Percentiles rank a stretch among this genome's conserved stretches.
Evolutionary conservation across 1,284 basidiomycete species (phyloP).

Genomic region (Trametes pubescens): DNA sequence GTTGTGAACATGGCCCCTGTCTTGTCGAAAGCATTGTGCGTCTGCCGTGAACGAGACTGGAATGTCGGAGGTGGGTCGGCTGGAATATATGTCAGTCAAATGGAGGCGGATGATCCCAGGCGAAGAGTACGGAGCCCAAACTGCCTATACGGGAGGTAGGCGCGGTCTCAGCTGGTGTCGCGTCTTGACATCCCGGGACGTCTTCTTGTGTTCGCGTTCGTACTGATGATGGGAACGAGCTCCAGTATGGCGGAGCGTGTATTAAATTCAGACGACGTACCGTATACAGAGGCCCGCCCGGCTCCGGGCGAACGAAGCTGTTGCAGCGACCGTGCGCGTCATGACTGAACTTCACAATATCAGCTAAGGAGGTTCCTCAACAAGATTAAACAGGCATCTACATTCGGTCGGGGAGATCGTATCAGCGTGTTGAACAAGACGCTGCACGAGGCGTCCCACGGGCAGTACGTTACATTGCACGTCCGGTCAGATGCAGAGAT

Average conservation of each 20-base stretch:
- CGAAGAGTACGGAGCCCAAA: neutral
- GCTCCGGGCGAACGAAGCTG: neutral
- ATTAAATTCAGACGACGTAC: neutral
- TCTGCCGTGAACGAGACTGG: neutral
- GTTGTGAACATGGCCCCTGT: neutral
- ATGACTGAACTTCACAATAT: neutral
- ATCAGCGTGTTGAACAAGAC: conserved; percentile 5
- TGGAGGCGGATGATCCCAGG: conserved; percentile 7
- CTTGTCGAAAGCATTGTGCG: neutral
- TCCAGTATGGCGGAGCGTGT: neutral
- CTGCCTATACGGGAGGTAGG: neutral
- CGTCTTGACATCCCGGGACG: neutral
- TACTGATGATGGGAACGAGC: neutral
- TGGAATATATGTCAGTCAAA: neutral
- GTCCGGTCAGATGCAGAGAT: neutral
- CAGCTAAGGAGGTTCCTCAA: neutral
- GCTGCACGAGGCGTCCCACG: neutral
- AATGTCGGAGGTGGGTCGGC: conserved; percentile 1
- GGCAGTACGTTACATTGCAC: neutral
- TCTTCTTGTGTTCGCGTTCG: neutral
- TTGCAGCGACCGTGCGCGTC: too few species aligned
- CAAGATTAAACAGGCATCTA: neutral
- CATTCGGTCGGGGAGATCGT: conserved; percentile 1
- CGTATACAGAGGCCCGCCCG: neutral
- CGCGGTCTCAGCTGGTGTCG: neutral